Conservation (phyloP, 306 rosid species). For the Malus orientalis region DNA sequence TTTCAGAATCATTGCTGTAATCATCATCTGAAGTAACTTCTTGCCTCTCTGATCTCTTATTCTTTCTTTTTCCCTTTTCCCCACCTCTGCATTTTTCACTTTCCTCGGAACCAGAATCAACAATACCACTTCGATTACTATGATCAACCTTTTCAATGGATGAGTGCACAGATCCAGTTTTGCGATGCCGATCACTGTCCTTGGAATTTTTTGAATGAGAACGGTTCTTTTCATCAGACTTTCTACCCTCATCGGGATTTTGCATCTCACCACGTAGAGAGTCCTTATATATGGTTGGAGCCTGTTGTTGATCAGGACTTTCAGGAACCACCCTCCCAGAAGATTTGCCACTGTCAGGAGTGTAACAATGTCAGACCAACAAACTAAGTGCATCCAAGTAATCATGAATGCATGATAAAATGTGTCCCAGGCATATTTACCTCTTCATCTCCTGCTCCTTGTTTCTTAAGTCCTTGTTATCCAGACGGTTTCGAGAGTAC, state of each 20-base stretch:
- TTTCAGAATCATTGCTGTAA: constrained; percentile 62
- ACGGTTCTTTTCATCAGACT: constrained; percentile 38
- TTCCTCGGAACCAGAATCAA: constrained; percentile 61
- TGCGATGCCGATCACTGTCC: constrained; percentile 24
- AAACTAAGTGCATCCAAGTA: constrained; percentile 7
- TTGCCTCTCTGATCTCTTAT: constrained; percentile 66
- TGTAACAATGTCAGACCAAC: constrained; percentile 22
- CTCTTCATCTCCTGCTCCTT: constrained; percentile 37
- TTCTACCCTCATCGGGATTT: constrained; percentile 37
- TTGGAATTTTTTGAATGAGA: constrained; percentile 28
- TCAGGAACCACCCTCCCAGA: constrained; percentile 25
- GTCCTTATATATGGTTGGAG: constrained; percentile 31
- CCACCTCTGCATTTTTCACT: constrained; percentile 44
- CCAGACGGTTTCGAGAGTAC: constrained; percentile 21
- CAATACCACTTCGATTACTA: constrained; percentile 27
- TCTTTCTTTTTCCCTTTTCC: constrained; percentile 63
- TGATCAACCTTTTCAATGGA: constrained; percentile 33
- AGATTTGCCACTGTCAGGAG: constrained; percentile 42
- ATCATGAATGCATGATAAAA: constrained; percentile 9
- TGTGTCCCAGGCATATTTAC: constrained; percentile 25
- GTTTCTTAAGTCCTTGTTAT: constrained; percentile 28
- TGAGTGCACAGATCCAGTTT: constrained; percentile 30
- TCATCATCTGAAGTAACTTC: constrained; percentile 52
- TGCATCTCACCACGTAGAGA: constrained; percentile 35
- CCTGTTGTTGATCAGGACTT: constrained; percentile 33